A percentile compares a stretch with the other conserved stretches of the same genome.
Evolutionary conservation across 2,329 filamentous ascomycete species (phyloP).

Genomic region (Zymoseptoria pseudotritici): DNA sequence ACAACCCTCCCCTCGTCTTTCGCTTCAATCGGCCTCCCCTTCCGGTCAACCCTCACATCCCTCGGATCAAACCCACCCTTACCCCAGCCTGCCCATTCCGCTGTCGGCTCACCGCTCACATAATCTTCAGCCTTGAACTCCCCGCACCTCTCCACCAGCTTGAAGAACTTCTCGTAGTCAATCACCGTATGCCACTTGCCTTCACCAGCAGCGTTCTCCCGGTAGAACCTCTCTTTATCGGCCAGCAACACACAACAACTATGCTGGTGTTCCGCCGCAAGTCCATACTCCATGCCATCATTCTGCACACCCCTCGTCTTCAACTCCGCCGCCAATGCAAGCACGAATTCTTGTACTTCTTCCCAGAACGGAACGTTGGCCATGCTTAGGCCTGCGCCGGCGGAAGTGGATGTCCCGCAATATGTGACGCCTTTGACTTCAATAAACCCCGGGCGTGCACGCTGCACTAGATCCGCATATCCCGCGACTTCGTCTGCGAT

Average conservation of each 20-base stretch:
- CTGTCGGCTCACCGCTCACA: conserved; percentile 65
- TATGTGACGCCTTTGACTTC: conserved; percentile 97
- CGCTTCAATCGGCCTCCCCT: conserved; percentile 46
- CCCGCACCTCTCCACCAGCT: conserved; percentile 62
- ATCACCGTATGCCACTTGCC: conserved; percentile 76
- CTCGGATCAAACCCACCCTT: conserved; percentile 89
- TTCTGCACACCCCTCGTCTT: conserved; percentile 66
- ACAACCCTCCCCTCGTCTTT: conserved; percentile 5
- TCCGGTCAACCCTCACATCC: conserved; percentile 79
- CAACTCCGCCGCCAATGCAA: conserved; percentile 63
- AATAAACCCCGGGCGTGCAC: conserved; percentile 81
- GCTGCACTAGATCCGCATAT: conserved; percentile 82
- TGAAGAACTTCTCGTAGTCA: conserved; percentile 83
- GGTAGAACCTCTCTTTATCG: conserved; percentile 64
- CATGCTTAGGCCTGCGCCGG: conserved; percentile 86
- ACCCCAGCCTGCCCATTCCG: conserved; percentile 92
- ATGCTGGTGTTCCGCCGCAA: conserved; percentile 90
- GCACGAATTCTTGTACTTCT: conserved; percentile 78
- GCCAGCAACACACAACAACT: conserved; percentile 87
- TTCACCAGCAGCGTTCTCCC: conserved; percentile 49
- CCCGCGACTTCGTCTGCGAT: conserved; percentile 86
- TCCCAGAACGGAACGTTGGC: conserved; percentile 94
- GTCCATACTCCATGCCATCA: conserved; percentile 73
- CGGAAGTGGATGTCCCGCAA: conserved; percentile 81
- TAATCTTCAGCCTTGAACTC: conserved; percentile 82